Conservation (phyloP, 192 early-diverging fungal genomes). For the Diversispora eburnea region DNA sequence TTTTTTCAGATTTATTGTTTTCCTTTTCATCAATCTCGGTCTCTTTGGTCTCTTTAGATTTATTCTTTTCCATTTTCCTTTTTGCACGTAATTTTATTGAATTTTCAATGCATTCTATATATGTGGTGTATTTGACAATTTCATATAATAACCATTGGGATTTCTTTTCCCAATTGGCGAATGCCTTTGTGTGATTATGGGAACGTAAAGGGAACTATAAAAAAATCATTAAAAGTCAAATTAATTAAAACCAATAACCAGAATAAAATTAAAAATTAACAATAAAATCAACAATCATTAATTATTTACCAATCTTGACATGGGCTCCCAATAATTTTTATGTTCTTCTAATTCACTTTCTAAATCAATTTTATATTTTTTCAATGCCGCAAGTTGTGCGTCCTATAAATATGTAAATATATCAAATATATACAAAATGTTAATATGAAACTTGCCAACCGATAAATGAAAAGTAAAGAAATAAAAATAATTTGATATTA, state of each 20-base stretch:
- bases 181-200: conserved; percentile 58
- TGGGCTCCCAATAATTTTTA: conserved; percentile 56
- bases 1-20: not conserved
- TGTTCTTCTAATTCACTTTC: conserved; percentile 68
- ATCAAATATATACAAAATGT: not conserved
- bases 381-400: conserved; percentile 59
- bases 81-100: conserved; percentile 35
- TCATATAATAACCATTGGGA: conserved; percentile 75
- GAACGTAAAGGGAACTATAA: conserved; percentile 58
- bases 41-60: not conserved
- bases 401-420: conserved; percentile 8
- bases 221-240: not conserved
- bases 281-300: conserved; percentile 4
- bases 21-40: not conserved
- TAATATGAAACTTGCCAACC: not conserved
- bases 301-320: conserved; percentile 42
- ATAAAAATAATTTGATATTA: not conserved
- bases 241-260: not conserved
- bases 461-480: not conserved
- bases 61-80: conserved; percentile 19
- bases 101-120: conserved; percentile 69
- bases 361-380: conserved; percentile 59
- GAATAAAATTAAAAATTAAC: not conserved
- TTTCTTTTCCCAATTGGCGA: conserved; percentile 78
- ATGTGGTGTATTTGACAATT: conserved; percentile 81